These are phyloP conservation scores for Viola pubescens DNA, from an alignment of 441 rosid species.

Conservation along the genomic window DNA sequence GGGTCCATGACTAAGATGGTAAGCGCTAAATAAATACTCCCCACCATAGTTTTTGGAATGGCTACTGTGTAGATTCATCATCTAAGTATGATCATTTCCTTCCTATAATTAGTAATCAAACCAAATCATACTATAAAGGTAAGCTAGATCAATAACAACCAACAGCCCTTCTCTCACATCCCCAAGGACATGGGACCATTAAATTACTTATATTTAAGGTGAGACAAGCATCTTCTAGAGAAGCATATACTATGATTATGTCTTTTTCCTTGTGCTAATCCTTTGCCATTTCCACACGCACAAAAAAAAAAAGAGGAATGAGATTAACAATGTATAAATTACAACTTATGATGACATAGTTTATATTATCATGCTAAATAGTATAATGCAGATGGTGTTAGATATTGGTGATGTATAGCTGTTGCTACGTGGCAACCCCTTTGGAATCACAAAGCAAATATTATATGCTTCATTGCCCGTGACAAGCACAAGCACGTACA, in stretches of 20 bases:
- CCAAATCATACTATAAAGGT: not conserved
- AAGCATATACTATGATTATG: not conserved
- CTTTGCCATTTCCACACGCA: not conserved
- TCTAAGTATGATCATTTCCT: slow-evolving; percentile 2
- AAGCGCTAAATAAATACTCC: not conserved
- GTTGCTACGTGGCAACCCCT: slow-evolving; percentile 2
- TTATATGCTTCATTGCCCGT: not conserved
- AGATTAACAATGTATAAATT: not conserved
- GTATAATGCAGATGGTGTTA: not conserved
- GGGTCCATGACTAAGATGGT: not conserved
- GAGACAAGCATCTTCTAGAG: slow-evolving; percentile 8
- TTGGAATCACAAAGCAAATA: not conserved
- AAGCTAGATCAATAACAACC: slow-evolving; percentile 16
- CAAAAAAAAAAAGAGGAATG: slow-evolving; percentile 1
- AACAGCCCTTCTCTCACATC: slow-evolving; percentile 11
- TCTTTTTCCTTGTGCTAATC: slow-evolving; percentile 6
- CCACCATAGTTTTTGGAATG: not conserved
- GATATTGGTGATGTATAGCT: slow-evolving; percentile 6
- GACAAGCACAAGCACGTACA: too few species aligned
- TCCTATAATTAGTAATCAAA: slow-evolving; percentile 17
- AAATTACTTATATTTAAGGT: slow-evolving; percentile 5
- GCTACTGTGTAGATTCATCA: slow-evolving; percentile 8
- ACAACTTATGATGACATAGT: slow-evolving; percentile 23
- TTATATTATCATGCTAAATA: slow-evolving; percentile 18
- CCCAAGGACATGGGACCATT: slow-evolving; percentile 20